Evolutionary conservation across 495 filamentous ascomycete genomes (phyloP).

Genomic region (Daldinia grandis): DNA sequence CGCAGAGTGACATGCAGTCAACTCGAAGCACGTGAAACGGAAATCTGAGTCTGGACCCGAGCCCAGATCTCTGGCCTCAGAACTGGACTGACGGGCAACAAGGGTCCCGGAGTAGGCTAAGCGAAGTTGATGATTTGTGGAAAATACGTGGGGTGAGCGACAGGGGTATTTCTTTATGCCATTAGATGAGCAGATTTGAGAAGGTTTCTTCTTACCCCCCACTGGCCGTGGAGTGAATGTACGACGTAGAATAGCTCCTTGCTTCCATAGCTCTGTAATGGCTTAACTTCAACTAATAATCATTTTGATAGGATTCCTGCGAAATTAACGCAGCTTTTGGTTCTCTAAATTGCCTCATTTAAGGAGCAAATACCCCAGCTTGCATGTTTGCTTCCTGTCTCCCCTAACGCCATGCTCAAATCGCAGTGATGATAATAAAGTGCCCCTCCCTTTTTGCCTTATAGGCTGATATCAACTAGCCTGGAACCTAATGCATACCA

Average conservation of each 20-base stretch:
- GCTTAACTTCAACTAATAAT: neutral
- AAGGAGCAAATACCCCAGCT: slow-evolving; percentile 25
- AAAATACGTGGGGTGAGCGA: slow-evolving; percentile 25
- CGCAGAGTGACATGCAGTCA: slow-evolving; percentile 22
- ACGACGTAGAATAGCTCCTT: too few relatives aligned
- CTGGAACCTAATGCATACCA: slow-evolving; percentile 30
- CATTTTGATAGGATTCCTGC: neutral
- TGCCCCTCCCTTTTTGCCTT: slow-evolving; percentile 20
- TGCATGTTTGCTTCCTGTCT: slow-evolving; percentile 7
- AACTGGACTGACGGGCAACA: neutral
- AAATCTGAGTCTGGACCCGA: slow-evolving; percentile 26
- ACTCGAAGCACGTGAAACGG: slow-evolving; percentile 29
- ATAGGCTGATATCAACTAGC: slow-evolving; percentile 42
- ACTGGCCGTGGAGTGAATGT: neutral
- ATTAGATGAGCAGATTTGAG: slow-evolving; percentile 36
- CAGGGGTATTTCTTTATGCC: slow-evolving; percentile 11
- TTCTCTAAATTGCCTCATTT: slow-evolving; percentile 5
- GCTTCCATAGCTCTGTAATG: neutral
- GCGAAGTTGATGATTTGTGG: slow-evolving; percentile 3
- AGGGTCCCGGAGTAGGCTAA: slow-evolving; percentile 20
- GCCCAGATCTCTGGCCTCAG: slow-evolving; percentile 24
- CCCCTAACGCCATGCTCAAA: slow-evolving; percentile 39
- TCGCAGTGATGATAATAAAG: slow-evolving; percentile 19
- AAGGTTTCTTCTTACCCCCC: slow-evolving; percentile 27
- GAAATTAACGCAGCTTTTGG: neutral